Percentiles rank a stretch among this genome's conserved stretches.
These are phyloP conservation scores for Lizonia empirigonia DNA, from an alignment of 2,329 filamentous ascomycete species.

Conservation along the genomic window DNA sequence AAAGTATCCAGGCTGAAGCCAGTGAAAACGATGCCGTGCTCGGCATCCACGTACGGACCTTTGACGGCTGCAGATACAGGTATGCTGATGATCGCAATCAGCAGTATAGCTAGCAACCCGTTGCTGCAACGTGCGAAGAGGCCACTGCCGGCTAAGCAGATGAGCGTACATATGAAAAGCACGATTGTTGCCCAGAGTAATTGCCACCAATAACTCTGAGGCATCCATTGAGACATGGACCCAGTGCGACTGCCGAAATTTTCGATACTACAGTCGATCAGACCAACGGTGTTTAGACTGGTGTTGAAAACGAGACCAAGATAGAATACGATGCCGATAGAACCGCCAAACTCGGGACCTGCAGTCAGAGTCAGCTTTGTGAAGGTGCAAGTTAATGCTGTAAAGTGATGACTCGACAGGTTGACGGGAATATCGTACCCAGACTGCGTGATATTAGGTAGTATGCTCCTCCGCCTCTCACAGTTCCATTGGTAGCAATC, in stretches of 20 bases:
- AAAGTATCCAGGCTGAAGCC: slow-evolving; percentile 75
- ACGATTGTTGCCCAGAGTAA: slow-evolving; percentile 78
- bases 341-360: slow-evolving; percentile 86
- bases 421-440: too few species aligned
- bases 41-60: slow-evolving; percentile 68
- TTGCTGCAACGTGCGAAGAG: slow-evolving; percentile 83
- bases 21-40: slow-evolving; percentile 74
- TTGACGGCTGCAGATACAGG: slow-evolving; percentile 75
- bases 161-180: slow-evolving; percentile 71
- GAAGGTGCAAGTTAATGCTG: too few species aligned
- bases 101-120: slow-evolving; percentile 71
- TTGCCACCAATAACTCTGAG: slow-evolving; percentile 74
- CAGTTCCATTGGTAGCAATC: slow-evolving; percentile 87
- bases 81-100: slow-evolving; percentile 78
- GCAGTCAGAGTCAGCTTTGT: background rate
- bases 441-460: slow-evolving; percentile 86
- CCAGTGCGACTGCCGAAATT: slow-evolving; percentile 69
- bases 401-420: too few species aligned
- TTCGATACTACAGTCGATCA: slow-evolving; percentile 80
- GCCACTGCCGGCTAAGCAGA: slow-evolving; percentile 79
- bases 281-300: slow-evolving; percentile 83
- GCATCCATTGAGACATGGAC: slow-evolving; percentile 64
- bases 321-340: slow-evolving; percentile 87
- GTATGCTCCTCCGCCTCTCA: slow-evolving; percentile 85
- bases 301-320: slow-evolving; percentile 84